Percentiles rank a stretch among this genome's conserved stretches.
These are phyloP conservation scores for Schrenkiella parvula DNA, from an alignment of 345 rosid species.

Conservation along the genomic window DNA sequence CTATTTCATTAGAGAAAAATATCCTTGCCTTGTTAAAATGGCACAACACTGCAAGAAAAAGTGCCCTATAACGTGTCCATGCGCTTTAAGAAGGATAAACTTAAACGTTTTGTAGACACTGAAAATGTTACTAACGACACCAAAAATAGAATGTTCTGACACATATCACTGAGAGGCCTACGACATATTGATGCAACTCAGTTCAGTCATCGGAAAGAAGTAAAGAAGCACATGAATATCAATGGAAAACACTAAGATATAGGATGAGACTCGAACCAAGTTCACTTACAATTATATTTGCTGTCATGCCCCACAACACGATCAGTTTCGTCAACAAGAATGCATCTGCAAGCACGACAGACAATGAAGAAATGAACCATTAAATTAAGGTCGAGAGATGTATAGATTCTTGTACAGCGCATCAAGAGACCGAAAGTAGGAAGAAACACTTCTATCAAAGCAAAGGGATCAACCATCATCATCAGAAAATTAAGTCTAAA, in stretches of 20 bases:
- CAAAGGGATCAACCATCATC: not conserved
- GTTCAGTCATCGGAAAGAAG: not conserved
- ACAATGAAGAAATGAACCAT: not conserved
- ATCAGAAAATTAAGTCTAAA: not conserved
- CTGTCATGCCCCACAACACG: slow-evolving; percentile 80
- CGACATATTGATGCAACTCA: not conserved
- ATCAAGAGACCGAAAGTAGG: not conserved
- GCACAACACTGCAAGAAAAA: not conserved
- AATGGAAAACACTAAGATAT: not conserved
- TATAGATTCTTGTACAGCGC: no score
- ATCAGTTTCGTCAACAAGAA: slow-evolving; percentile 89
- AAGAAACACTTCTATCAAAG: not conserved
- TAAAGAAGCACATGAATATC: not conserved
- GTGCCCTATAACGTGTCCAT: not conserved
- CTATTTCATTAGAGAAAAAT: not conserved
- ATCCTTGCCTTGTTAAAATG: not conserved
- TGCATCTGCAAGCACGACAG: slow-evolving; percentile 63
- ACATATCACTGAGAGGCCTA: not conserved
- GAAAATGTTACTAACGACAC: not conserved
- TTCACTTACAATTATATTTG: slow-evolving; percentile 80
- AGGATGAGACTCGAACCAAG: not conserved
- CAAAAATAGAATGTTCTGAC: not conserved
- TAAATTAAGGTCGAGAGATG: not conserved
- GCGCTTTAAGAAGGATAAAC: not conserved
- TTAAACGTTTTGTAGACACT: not conserved